A percentile compares a stretch with the other conserved stretches of the same genome.
These are phyloP conservation scores for Thamnidium elegans DNA, from an alignment of 192 early-diverging fungal species.

Conservation along the genomic window DNA sequence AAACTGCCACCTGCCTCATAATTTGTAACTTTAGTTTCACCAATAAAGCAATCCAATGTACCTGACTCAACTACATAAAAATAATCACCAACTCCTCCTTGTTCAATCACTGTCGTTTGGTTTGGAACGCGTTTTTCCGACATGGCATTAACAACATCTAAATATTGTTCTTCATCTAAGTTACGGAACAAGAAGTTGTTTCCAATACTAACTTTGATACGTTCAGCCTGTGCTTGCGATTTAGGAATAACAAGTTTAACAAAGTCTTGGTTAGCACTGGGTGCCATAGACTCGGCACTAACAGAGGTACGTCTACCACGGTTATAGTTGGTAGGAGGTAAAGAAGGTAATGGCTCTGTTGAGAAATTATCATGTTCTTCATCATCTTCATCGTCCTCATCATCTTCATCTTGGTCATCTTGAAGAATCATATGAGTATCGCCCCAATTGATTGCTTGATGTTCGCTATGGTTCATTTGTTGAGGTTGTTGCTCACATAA, in stretches of 20 bases:
- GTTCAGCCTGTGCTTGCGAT: constrained; percentile 76
- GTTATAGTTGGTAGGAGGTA: constrained; percentile 64
- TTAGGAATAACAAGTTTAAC: constrained; percentile 88
- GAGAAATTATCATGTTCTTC: constrained; percentile 65
- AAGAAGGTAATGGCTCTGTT: constrained; percentile 30
- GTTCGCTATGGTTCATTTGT: not conserved
- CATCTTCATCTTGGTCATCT: constrained; percentile 21
- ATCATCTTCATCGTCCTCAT: constrained; percentile 49
- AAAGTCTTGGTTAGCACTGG: constrained; percentile 75
- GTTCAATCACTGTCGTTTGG: constrained; percentile 81
- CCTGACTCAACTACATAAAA: constrained; percentile 98
- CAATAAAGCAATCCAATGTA: constrained; percentile 84
- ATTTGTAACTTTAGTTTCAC: constrained; percentile 67
- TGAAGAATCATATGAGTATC: constrained; percentile 10
- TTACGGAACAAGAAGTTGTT: constrained; percentile 94
- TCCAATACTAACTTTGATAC: constrained; percentile 76
- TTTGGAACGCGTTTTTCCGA: constrained; percentile 79
- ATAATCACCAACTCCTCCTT: constrained; percentile 95
- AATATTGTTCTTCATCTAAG: constrained; percentile 93
- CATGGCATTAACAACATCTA: constrained; percentile 96
- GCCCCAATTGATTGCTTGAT: not conserved
- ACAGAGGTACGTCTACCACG: constrained; percentile 91
- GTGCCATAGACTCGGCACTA: constrained; percentile 95
- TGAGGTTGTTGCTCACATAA: not conserved
- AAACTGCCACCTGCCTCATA: constrained; percentile 88